Evolutionary conservation across 2,329 filamentous ascomycete genomes (phyloP), one percentile per base, ranked within the genome.

Genomic region (Pseudogymnoascus sp.): DNA sequence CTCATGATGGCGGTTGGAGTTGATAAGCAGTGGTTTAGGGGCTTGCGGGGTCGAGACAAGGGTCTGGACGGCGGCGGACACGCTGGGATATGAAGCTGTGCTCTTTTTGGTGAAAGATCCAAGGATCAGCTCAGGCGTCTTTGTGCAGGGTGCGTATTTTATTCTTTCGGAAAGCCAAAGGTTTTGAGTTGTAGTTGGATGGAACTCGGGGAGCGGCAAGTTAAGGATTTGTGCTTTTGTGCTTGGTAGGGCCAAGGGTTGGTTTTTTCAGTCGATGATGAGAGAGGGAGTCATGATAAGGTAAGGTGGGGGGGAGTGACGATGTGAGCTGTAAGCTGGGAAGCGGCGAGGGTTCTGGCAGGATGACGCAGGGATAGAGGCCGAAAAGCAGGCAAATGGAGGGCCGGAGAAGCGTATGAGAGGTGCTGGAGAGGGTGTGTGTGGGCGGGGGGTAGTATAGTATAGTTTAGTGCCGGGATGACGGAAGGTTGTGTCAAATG

Each of bases 1-100:
- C 60, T 29, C 62, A 64, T 65, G 59, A 26, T 65, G 62, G 41
- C 36, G 40, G 60, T 44, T 60, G 17, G 17, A 21, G 57, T 59
- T 33, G 29, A 54, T 54, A 17, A 17, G 26, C 33, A 29, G 26
- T 11, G 44, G 26, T 33, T 54, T 54, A 9, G 9, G n/a, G 44
- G 4, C 17, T 54, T 4, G 15, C 9, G 44, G 44, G 26, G 44
- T 54, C 26, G 44, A 54, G 44, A 54, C 44, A 17, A 54, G 26
- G 44, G 44, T 54, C 44, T 54, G n/a, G 44, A 33, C 44, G 44
- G 26, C 44, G 26, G 26, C 44, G 26, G 44, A 29, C 26, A 54
- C 44, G 44, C 44, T 54, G 44, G 44, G 44, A 54, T 54, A 54
- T 54, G n/a, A 54, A 54, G 44, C 26, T 54, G 44, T 54, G 44